A percentile compares a stretch with the other conserved stretches of the same genome.
phyloP scores from a whole-genome alignment of 192 early-diverging fungal species.

The Coemansia sp. region DNA sequence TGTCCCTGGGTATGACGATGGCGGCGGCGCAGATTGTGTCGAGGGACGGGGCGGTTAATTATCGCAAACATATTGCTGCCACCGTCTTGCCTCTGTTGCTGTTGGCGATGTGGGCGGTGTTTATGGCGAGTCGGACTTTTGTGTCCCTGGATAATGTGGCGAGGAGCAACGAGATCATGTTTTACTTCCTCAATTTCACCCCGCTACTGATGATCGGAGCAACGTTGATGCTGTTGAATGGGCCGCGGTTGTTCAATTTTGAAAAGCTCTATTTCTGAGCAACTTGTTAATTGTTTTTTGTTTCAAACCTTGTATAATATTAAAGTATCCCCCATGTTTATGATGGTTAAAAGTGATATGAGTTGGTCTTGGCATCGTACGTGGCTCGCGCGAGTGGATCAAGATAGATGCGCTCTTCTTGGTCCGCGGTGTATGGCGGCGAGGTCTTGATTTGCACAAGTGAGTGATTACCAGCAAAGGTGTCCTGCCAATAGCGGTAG shows the following conservation, averaged over 20 bases:
- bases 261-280: slow-evolving; percentile 4
- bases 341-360: slow-evolving; percentile 25
- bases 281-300: background rate
- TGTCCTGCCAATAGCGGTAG: slow-evolving; percentile 43
- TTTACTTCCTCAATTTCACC: slow-evolving; percentile 13
- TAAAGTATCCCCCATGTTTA: background rate
- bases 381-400: slow-evolving; percentile 24
- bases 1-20: background rate
- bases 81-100: background rate
- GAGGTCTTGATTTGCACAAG: slow-evolving; percentile 25
- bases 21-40: background rate
- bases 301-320: background rate
- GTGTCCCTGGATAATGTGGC: slow-evolving; percentile 20
- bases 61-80: slow-evolving; percentile 14
- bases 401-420: slow-evolving; percentile 21
- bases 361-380: slow-evolving; percentile 10
- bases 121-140: slow-evolving; percentile 15
- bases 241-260: slow-evolving; percentile 38
- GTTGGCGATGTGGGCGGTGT: slow-evolving; percentile 27
- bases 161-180: slow-evolving; percentile 12
- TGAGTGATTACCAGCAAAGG: slow-evolving; percentile 16
- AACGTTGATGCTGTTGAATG: slow-evolving; percentile 5
- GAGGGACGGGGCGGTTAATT: background rate
- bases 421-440: slow-evolving; percentile 23
- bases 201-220: slow-evolving; percentile 23